Conservation (phyloP, 2,329 filamentous ascomycete genomes). For the Byssochlamys sp. region DNA sequence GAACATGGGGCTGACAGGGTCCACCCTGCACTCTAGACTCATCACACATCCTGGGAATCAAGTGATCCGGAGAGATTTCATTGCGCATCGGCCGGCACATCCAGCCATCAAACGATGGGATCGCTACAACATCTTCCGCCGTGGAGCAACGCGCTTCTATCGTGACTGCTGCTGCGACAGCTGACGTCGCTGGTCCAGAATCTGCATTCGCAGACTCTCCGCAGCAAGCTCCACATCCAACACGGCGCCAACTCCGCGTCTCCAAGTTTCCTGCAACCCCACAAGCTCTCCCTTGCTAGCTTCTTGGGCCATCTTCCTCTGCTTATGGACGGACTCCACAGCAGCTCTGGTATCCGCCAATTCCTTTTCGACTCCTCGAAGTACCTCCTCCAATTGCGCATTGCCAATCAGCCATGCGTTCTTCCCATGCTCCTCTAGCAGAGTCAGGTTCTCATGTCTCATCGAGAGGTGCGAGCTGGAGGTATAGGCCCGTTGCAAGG, state of each 20-base stretch:
- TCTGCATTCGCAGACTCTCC: conserved; percentile 58
- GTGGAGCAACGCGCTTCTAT: conserved; percentile 10
- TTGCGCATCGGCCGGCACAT: neutral
- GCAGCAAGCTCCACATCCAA: conserved; percentile 80
- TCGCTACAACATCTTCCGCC: conserved; percentile 2
- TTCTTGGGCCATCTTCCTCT: conserved; percentile 61
- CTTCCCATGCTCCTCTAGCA: conserved; percentile 74
- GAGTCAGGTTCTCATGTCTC: conserved; percentile 52
- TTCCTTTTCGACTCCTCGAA: conserved; percentile 63
- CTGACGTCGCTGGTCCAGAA: conserved; percentile 51
- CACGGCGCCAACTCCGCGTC: conserved; percentile 63
- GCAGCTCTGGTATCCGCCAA: conserved; percentile 58
- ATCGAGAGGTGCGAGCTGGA: conserved; percentile 49
- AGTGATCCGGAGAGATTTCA: neutral
- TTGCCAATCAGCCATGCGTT: conserved; percentile 89
- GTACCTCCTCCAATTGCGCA: conserved; percentile 62
- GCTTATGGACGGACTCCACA: conserved; percentile 63
- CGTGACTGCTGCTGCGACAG: conserved; percentile 25
- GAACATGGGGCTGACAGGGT: neutral
- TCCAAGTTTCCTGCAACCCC: conserved; percentile 69
- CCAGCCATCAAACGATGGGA: neutral
- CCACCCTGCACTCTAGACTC: neutral
- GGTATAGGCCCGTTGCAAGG: conserved; percentile 48
- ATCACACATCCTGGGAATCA: neutral
- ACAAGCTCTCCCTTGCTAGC: conserved; percentile 62